Evolutionary conservation across 345 rosid genomes (phyloP).

Genomic region (Populus davidiana): DNA sequence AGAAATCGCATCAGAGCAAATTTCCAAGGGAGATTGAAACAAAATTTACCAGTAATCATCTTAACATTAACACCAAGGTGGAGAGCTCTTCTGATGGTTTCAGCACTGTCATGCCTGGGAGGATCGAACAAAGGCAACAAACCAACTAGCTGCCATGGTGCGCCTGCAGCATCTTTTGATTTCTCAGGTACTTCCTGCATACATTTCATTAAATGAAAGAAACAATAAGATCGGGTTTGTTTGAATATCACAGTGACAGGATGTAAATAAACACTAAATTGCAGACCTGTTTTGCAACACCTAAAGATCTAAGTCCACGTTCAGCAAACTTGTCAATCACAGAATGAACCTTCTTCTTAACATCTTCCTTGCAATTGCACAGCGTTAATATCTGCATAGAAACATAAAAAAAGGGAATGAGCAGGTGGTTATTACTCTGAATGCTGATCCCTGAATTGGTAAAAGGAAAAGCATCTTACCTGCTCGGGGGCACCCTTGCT

Average conservation of each 20-base stretch:
- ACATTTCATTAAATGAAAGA: neutral
- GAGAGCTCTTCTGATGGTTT: conserved; percentile 87
- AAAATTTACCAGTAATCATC: conserved; percentile 76
- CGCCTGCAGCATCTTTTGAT: conserved; percentile 69
- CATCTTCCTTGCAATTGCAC: conserved; percentile 75
- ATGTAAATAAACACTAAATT: conserved; percentile 2
- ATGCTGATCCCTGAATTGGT: neutral
- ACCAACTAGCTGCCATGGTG: conserved; percentile 82
- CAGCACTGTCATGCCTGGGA: conserved; percentile 96
- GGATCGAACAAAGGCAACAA: conserved; percentile 90
- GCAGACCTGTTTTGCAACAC: conserved; percentile 81
- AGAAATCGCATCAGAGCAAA: neutral
- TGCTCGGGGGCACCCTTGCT: conserved; percentile 97
- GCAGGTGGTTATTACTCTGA: neutral
- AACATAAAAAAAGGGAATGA: conserved; percentile 8
- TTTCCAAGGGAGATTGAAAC: neutral
- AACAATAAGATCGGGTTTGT: neutral
- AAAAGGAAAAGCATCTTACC: conserved; percentile 33
- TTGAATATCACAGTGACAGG: neutral
- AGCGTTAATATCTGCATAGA: conserved; percentile 54
- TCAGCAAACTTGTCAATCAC: conserved; percentile 89
- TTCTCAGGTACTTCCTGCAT: conserved; percentile 80
- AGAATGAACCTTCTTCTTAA: conserved; percentile 59
- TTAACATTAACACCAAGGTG: conserved; percentile 88
- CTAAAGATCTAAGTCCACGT: conserved; percentile 89